Evolutionary conservation across 805 yeast species (phyloP).

Genomic region (Danielia reshetovae): DNA sequence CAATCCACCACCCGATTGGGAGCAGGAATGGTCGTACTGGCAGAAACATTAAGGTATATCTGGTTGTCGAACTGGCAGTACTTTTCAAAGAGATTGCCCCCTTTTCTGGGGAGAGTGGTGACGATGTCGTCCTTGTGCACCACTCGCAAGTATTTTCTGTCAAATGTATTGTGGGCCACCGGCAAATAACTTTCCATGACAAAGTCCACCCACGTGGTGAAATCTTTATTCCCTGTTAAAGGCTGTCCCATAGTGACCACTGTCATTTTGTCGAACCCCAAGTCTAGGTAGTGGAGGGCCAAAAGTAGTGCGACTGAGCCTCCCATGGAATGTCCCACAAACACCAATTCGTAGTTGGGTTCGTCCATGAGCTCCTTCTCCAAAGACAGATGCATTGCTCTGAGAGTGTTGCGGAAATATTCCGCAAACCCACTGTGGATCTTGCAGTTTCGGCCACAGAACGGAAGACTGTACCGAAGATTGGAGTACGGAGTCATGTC

Average conservation of each 20-base stretch:
- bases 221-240: slow-evolving; percentile 36
- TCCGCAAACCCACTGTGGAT: slow-evolving; percentile 35
- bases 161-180: slow-evolving; percentile 17
- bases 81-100: slow-evolving; percentile 4
- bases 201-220: slow-evolving; percentile 33
- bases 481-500: slow-evolving; percentile 30
- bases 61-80: slow-evolving; percentile 37
- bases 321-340: slow-evolving; percentile 35
- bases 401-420: slow-evolving; percentile 26
- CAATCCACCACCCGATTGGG: slow-evolving; percentile 33
- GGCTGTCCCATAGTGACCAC: slow-evolving; percentile 46
- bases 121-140: slow-evolving; percentile 27
- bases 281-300: slow-evolving; percentile 32
- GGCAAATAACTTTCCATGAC: slow-evolving; percentile 27
- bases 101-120: slow-evolving; percentile 25
- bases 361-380: slow-evolving; percentile 16
- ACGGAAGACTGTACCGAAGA: slow-evolving; percentile 18
- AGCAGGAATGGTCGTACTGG: slow-evolving; percentile 21
- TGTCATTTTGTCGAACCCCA: slow-evolving; percentile 27
- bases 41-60: slow-evolving; percentile 33
- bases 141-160: slow-evolving; percentile 19
- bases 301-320: slow-evolving; percentile 39
- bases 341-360: slow-evolving; percentile 17
- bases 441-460: slow-evolving; percentile 31
- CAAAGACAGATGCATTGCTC: slow-evolving; percentile 21